A percentile compares a stretch with the other conserved stretches of the same genome.
Conservation (phyloP, 1,284 basidiomycete species). For the Cryptococcus amylolentus region DNA sequence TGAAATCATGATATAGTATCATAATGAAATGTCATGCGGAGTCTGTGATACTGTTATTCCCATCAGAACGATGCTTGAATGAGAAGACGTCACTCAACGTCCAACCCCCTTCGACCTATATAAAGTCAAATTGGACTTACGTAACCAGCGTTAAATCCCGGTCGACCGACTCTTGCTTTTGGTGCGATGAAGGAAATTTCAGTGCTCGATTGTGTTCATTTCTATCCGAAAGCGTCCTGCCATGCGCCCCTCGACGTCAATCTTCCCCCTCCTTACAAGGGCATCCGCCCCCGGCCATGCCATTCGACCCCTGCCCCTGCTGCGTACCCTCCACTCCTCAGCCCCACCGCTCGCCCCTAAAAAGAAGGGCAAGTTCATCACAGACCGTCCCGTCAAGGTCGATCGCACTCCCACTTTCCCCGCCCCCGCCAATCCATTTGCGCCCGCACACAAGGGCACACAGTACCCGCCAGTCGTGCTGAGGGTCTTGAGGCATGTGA, state of each 20-base stretch:
- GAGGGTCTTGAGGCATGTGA: conserved; percentile 43
- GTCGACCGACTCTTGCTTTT: too few species aligned
- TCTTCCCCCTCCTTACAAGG: conserved; percentile 2
- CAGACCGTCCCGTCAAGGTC: conserved; percentile 15
- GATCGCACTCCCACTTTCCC: conserved; percentile 36
- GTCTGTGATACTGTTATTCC: too few species aligned
- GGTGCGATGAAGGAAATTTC: too few species aligned
- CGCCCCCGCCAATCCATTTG: conserved; percentile 39
- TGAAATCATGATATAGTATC: neutral
- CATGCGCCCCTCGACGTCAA: conserved; percentile 8
- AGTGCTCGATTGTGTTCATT: too few species aligned
- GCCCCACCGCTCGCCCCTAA: conserved; percentile 2
- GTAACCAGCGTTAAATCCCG: too few species aligned
- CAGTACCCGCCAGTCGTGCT: conserved; percentile 38
- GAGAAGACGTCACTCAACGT: too few species aligned
- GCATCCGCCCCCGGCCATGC: neutral
- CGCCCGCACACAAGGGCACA: conserved; percentile 12
- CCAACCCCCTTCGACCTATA: too few species aligned
- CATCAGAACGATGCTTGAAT: too few species aligned
- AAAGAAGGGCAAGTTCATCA: conserved; percentile 11
- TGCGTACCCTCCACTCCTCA: conserved; percentile 1
- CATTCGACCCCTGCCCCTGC: neutral
- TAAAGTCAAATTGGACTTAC: too few species aligned
- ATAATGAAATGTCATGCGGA: too few species aligned
- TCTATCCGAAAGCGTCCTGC: neutral